Conservation (phyloP, 164 flowering plant genomes). For the Hamamelis virginiana region DNA sequence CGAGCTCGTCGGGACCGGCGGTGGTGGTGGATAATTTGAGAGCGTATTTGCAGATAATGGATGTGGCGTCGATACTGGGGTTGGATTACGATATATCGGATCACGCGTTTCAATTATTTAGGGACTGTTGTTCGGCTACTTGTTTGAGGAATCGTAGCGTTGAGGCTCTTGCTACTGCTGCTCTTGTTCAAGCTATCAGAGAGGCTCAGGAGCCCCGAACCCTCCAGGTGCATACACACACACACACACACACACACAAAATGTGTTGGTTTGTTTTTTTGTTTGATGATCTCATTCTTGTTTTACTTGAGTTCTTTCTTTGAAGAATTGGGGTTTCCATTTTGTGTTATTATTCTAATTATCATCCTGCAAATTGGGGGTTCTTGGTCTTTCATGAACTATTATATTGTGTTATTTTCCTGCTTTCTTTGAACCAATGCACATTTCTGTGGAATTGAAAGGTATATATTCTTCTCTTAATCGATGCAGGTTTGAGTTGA, state of each 20-base stretch:
- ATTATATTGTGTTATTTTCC: background rate
- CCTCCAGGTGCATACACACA: constrained; percentile 59
- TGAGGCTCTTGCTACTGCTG: constrained; percentile 97
- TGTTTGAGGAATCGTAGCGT: constrained; percentile 94
- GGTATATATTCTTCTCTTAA: too few relatives aligned
- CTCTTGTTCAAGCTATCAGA: constrained; percentile 91
- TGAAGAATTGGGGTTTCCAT: background rate
- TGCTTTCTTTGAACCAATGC: background rate
- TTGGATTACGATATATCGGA: constrained; percentile 79
- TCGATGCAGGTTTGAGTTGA: too few relatives aligned
- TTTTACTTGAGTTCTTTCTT: too few relatives aligned
- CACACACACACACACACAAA: background rate
- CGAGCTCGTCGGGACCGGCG: constrained; percentile 30
- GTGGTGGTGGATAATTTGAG: constrained; percentile 83
- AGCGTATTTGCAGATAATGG: constrained; percentile 92
- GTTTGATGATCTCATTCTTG: too few relatives aligned
- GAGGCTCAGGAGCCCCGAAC: constrained; percentile 98
- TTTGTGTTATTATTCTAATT: background rate
- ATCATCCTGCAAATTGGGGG: too few relatives aligned
- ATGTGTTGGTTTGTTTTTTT: too few relatives aligned
- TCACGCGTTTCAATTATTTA: constrained; percentile 88
- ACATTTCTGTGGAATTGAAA: background rate
- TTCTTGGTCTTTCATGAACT: too few relatives aligned
- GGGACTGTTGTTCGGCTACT: constrained; percentile 92
- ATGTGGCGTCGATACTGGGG: constrained; percentile 81